Percentiles rank a stretch among this genome's conserved stretches.
phyloP scores from a whole-genome alignment of 2,329 filamentous ascomycete species.

The Penicillium aurantiogriseum region DNA sequence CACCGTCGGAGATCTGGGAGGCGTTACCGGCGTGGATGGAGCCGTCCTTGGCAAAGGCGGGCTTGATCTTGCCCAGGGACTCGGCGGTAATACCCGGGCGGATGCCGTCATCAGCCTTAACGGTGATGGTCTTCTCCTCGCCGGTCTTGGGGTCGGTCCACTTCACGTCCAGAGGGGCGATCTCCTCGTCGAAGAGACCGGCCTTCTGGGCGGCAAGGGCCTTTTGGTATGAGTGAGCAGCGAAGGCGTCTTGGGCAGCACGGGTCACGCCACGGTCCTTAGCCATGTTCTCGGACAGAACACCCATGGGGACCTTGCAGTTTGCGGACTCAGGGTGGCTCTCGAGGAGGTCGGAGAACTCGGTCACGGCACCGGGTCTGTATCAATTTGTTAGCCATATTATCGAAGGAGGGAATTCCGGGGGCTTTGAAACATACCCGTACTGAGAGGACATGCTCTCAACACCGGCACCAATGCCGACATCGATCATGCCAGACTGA shows the following conservation, averaged over 20 bases:
- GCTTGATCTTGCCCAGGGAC: constrained; percentile 83
- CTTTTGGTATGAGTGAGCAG: constrained; percentile 89
- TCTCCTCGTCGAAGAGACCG: constrained; percentile 92
- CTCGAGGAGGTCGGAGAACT: constrained; percentile 89
- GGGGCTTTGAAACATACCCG: constrained; percentile 57
- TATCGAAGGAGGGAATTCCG: not conserved
- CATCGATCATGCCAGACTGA: constrained; percentile 85
- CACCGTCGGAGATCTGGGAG: constrained; percentile 91
- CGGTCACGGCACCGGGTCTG: constrained; percentile 78
- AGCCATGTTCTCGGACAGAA: constrained; percentile 92
- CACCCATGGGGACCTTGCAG: constrained; percentile 97
- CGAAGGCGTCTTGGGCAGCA: constrained; percentile 82
- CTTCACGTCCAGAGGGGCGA: constrained; percentile 79
- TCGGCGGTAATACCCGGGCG: constrained; percentile 81
- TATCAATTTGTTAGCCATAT: not conserved
- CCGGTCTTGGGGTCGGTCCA: constrained; percentile 88
- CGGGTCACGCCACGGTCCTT: constrained; percentile 74
- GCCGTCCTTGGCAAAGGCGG: constrained; percentile 88
- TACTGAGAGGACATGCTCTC: constrained; percentile 96
- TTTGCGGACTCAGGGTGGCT: constrained; percentile 77
- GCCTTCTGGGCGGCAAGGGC: constrained; percentile 78
- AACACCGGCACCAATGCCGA: constrained; percentile 90
- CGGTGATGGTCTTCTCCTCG: constrained; percentile 78
- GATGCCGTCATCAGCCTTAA: constrained; percentile 83
- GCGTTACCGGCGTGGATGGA: constrained; percentile 96